These are phyloP conservation scores for Naganishia albida DNA, from an alignment of 1,284 basidiomycete species.

Conservation along the genomic window DNA sequence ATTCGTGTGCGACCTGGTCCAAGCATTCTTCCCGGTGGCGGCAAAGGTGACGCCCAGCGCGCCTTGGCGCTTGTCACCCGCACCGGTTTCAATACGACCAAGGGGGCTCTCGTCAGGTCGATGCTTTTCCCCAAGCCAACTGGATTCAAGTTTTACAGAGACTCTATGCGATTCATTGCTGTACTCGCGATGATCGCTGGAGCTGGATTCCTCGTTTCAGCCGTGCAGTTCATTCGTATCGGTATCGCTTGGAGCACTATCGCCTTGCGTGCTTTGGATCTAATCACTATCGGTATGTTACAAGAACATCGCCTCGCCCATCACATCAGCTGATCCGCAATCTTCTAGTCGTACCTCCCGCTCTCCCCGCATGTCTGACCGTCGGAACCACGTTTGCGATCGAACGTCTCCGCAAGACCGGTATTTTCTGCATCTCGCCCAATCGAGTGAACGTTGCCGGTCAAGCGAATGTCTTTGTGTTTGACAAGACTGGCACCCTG, in stretches of 20 bases:
- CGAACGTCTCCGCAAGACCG: slow-evolving; percentile 77
- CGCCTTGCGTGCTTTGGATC: slow-evolving; percentile 84
- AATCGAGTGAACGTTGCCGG: slow-evolving; percentile 95
- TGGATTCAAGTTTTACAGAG: slow-evolving; percentile 95
- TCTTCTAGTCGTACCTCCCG: slow-evolving; percentile 81
- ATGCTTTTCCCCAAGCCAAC: slow-evolving; percentile 99
- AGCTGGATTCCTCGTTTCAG: slow-evolving; percentile 83
- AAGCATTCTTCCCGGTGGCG: slow-evolving; percentile 58
- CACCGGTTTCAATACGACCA: slow-evolving; percentile 97
- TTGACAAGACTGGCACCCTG: slow-evolving; percentile 98
- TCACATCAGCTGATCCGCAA: too few relatives aligned
- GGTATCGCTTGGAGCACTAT: slow-evolving; percentile 89
- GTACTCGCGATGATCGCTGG: slow-evolving; percentile 86
- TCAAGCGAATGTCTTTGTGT: slow-evolving; percentile 96
- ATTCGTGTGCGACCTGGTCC: slow-evolving; percentile 78
- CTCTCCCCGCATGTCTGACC: slow-evolving; percentile 93
- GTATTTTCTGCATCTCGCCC: slow-evolving; percentile 96
- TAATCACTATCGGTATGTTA: slow-evolving; percentile 74
- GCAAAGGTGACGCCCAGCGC: slow-evolving; percentile 60
- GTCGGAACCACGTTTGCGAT: slow-evolving; percentile 98
- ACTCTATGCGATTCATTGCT: slow-evolving; percentile 94
- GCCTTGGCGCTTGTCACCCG: slow-evolving; percentile 88
- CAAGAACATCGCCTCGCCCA: background rate
- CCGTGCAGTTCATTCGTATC: slow-evolving; percentile 87
- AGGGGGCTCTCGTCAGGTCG: slow-evolving; percentile 90